phyloP scores from a whole-genome alignment of 2,329 filamentous ascomycete genomes.

The Neurospora sp. region DNA sequence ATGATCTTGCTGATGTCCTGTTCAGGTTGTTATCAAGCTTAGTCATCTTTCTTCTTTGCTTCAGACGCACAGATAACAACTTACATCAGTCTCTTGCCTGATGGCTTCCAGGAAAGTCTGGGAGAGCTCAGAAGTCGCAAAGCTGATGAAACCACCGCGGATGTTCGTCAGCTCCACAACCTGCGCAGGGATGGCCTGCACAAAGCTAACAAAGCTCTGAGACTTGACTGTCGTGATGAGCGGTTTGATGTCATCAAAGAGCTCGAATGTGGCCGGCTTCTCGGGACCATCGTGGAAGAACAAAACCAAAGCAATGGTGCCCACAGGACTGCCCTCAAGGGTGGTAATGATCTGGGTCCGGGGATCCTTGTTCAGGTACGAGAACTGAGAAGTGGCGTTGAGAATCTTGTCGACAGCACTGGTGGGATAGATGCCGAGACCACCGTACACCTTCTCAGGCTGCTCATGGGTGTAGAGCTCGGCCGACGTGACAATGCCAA shows the following conservation, averaged over 20 bases:
- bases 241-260: conserved; percentile 15
- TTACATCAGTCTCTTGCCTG: conserved; percentile 14
- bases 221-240: conserved; percentile 3
- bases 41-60: background rate
- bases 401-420: conserved; percentile 14
- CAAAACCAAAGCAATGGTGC: conserved; percentile 10
- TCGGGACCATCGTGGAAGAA: conserved; percentile 22
- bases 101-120: conserved; percentile 16
- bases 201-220: conserved; percentile 11
- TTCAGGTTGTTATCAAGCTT: background rate
- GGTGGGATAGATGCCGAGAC: conserved; percentile 11
- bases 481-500: conserved; percentile 18
- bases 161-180: conserved; percentile 8
- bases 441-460: conserved; percentile 13
- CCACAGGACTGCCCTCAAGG: conserved; percentile 10
- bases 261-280: conserved; percentile 15
- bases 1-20: conserved; percentile 4
- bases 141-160: conserved; percentile 20
- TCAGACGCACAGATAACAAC: background rate
- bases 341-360: conserved; percentile 22
- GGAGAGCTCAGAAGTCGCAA: conserved; percentile 20
- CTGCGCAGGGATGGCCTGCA: conserved; percentile 11
- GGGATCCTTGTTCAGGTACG: conserved; percentile 17
- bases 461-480: conserved; percentile 16
- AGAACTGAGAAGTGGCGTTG: conserved; percentile 19